Base-by-base conservation (phyloP, 768 basidiomycete species). In the Kwoniella pini region DNA sequence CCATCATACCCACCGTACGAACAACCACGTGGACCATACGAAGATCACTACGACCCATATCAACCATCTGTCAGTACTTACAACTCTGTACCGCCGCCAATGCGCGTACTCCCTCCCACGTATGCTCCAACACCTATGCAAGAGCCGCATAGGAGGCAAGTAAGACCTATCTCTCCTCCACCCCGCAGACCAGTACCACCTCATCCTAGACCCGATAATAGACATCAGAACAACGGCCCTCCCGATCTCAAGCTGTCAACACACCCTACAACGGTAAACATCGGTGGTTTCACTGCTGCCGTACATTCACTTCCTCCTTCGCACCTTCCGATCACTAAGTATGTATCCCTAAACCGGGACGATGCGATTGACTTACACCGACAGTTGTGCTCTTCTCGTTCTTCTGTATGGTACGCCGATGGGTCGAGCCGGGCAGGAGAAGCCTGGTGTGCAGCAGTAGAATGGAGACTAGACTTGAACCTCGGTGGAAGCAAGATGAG, bases 391-490 rank as follows among this genome's bases (percentile, higher is more conserved):
- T 54, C 58, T 11, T 21, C 30, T 17, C 55, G 61, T 21, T 42
- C 59, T 12, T 63, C 68, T 1, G 63, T 75, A 3, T 75, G 73
- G 73, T 75, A 75, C 46, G 64, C 73, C 19, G 70, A 72, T 50
- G 73, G 73, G 11, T 69, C 71, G 11, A 63, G 65, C 19, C 53
- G 73, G n/a, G 73, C 70, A 0, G 73, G 70, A 26, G 73, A 75
- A 63, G 70, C 65, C 4, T 78, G 77, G 77, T 76, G 63, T 21
- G 72, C 77, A 1, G 74, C 77, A 6, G 66, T 78, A n/a, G 71
- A 78, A 51, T 78, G 77, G 77, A 70, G 69, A 48, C 57, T 67
- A 10, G 59, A 68, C 28, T 40, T 51, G 24, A 58, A 62, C 22
- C 51, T 57, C 24, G 71, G 71, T 6, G 76, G 72, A 3, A 67